A percentile compares a stretch with the other conserved stretches of the same genome.
phyloP scores from a whole-genome alignment of 306 rosid genomes.

The Fagus sylvatica region DNA sequence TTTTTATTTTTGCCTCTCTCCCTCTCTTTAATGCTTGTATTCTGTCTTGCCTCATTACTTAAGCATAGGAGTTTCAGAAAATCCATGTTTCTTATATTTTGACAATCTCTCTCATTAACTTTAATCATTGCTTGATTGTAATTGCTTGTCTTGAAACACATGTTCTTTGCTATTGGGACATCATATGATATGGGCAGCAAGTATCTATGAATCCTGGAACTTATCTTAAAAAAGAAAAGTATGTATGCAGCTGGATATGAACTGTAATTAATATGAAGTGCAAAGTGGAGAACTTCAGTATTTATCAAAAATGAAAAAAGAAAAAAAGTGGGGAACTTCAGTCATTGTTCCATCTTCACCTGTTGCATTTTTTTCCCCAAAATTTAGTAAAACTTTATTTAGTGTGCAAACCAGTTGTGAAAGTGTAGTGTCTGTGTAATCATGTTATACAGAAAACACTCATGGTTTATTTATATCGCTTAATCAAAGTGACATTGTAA shows the following conservation, averaged over 20 bases:
- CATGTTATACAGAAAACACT: constrained; percentile 4
- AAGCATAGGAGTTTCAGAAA: constrained; percentile 1
- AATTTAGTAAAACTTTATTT: constrained; percentile 4
- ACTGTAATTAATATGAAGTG: background rate
- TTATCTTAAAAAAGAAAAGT: too few species aligned
- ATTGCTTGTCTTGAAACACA: too few species aligned
- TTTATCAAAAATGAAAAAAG: too few species aligned
- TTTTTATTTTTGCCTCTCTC: background rate
- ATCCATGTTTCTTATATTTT: constrained; percentile 15
- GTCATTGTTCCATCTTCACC: constrained; percentile 1
- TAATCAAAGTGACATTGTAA: constrained; percentile 2
- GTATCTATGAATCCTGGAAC: too few species aligned
- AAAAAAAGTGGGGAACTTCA: too few species aligned
- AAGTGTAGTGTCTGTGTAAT: background rate
- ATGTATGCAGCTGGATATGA: too few species aligned
- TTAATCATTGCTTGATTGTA: background rate
- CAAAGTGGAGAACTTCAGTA: constrained; percentile 5
- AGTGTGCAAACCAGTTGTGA: background rate
- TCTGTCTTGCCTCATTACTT: background rate
- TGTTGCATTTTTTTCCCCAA: background rate
- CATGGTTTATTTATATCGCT: too few species aligned
- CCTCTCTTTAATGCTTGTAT: background rate
- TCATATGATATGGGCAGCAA: too few species aligned
- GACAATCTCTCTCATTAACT: background rate
- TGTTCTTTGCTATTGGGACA: too few species aligned